Evolutionary conservation across 768 basidiomycete genomes (phyloP), one percentile per base, ranked within the genome.

Genomic region (Termitomyces sp.): DNA sequence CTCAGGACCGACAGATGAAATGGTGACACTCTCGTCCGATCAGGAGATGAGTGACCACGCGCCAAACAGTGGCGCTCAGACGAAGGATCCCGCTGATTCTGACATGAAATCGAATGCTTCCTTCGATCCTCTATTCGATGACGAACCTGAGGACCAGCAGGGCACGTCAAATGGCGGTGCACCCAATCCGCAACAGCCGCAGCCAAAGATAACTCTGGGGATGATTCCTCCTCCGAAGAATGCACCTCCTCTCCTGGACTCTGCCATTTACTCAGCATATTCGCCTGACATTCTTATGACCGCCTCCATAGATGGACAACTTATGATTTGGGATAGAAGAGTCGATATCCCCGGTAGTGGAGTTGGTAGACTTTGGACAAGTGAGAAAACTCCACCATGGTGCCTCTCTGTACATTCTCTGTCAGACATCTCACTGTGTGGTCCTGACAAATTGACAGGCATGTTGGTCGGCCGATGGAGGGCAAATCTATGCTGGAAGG

Each of bases 381-480:
- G 86, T 65, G 94, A 95, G 62, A 94, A 91, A 72, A 92, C 91
- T 22, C 93, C 93, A 32, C 93, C 92, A 11, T 98, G 94, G 94
- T 97, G 94, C 71, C 82, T 96, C 66, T 94, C 94, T 61, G 96
- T 98, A 71, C 67, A 85, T 45, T 26, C 53, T 43, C 33, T 11
- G 55, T 45, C 18, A 45, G 20, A 24, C 9, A 40, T 20, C n/a
- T 52, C 46, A n/a, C n/a, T 38, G 56, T 13, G 16, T 26, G 16
- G 28, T 50, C 55, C 58, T 52, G 22, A 57, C 32, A 44, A 38
- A 3, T 11, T 36, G 32, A 48, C 51, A 98, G 95, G 94, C 95
- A 16, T 94, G 90, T 69, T 98, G 96, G 94, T 94, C 93, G 5
- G 80, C 85, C 3, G 86, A 93, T 61, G 95, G 96, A 16, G 79